A percentile compares a stretch with the other conserved stretches of the same genome.
Evolutionary conservation across 371 early-diverging fungal genomes (phyloP).

Genomic region (Coemansia sp.): DNA sequence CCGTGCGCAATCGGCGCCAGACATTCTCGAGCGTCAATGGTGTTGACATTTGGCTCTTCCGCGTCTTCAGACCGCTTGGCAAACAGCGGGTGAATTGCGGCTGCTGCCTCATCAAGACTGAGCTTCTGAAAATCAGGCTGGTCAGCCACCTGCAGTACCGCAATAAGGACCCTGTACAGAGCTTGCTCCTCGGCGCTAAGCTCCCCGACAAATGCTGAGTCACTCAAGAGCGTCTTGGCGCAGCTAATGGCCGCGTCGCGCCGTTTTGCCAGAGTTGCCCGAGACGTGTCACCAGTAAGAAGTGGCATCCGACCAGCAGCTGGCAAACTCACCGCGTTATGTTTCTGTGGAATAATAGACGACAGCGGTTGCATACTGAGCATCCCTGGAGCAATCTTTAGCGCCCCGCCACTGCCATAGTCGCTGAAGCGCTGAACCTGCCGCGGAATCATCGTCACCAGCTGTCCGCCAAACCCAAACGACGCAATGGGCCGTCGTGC

Average conservation of each 20-base stretch:
- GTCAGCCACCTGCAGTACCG: constrained; percentile 20
- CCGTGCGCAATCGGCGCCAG: constrained; percentile 20
- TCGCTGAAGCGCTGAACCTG: constrained; percentile 64
- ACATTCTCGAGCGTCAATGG: not conserved
- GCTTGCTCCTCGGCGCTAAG: constrained; percentile 19
- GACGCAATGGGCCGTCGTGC: constrained; percentile 71
- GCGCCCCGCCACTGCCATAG: constrained; percentile 39
- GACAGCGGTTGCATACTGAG: constrained; percentile 57
- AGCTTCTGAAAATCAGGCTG: constrained; percentile 13
- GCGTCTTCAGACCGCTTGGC: not conserved
- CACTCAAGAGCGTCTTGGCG: constrained; percentile 19
- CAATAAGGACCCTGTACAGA: constrained; percentile 24
- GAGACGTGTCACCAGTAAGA: constrained; percentile 32
- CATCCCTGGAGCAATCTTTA: constrained; percentile 56
- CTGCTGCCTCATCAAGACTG: constrained; percentile 2
- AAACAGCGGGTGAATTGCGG: constrained; percentile 25
- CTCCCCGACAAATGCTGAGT: not conserved
- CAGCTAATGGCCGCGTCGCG: constrained; percentile 38
- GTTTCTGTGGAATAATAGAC: constrained; percentile 20
- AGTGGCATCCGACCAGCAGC: constrained; percentile 16
- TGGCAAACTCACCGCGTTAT: not conserved
- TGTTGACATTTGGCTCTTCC: not conserved
- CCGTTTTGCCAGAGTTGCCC: constrained; percentile 23
- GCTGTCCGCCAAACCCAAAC: constrained; percentile 87
- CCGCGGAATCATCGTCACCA: constrained; percentile 73